phyloP scores from a whole-genome alignment of 1,284 basidiomycete species.

The Heterobasidion parviporum region DNA sequence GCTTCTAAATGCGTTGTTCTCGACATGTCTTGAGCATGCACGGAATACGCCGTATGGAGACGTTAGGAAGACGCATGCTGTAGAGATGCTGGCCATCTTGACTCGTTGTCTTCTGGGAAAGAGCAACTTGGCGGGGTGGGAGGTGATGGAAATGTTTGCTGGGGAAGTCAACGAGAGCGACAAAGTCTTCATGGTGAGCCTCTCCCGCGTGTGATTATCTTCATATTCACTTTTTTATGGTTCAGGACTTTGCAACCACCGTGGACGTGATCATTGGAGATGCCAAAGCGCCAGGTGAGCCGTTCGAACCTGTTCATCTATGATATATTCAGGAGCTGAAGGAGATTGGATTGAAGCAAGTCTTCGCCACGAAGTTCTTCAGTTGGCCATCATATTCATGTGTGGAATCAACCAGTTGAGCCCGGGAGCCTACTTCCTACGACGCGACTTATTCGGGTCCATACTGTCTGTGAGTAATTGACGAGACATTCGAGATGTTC shows the following conservation, averaged over 20 bases:
- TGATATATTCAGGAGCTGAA: neutral
- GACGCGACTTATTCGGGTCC: constrained; percentile 48
- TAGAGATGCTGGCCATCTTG: constrained; percentile 40
- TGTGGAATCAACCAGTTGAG: constrained; percentile 54
- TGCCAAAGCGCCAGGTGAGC: constrained; percentile 33
- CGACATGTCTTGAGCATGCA: constrained; percentile 31
- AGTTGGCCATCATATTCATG: constrained; percentile 46
- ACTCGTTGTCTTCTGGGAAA: constrained; percentile 42
- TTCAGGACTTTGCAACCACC: constrained; percentile 38
- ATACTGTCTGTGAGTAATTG: constrained; percentile 34
- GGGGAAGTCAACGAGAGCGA: constrained; percentile 51
- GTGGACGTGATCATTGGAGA: constrained; percentile 38
- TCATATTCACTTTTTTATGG: neutral
- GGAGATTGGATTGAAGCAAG: constrained; percentile 22
- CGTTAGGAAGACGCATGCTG: constrained; percentile 31
- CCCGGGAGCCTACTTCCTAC: constrained; percentile 60
- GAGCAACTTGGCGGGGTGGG: constrained; percentile 49
- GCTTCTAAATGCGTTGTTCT: constrained; percentile 39
- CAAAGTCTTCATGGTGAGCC: constrained; percentile 43
- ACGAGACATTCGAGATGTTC: neutral
- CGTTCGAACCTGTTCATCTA: neutral
- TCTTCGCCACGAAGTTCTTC: constrained; percentile 46
- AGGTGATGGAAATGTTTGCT: constrained; percentile 60
- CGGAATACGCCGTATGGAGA: constrained; percentile 27
- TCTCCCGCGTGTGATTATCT: neutral